These are phyloP conservation scores for Heliamphora pulchella DNA, from an alignment of 179 eudicot genomes.

Conservation along the genomic window DNA sequence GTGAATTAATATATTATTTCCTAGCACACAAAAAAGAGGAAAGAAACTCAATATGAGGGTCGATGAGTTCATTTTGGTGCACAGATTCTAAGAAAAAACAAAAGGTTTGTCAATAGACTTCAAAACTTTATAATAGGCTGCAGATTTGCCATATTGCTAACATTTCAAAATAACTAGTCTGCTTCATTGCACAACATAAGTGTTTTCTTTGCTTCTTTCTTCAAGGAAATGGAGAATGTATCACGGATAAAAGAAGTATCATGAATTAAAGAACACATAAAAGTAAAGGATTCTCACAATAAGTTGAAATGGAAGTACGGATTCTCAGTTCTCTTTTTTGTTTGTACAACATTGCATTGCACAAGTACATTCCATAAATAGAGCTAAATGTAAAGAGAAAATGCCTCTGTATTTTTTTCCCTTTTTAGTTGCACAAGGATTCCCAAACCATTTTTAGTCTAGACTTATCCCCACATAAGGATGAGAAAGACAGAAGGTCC, in stretches of 20 bases:
- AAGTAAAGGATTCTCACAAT: neutral
- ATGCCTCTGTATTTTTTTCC: neutral
- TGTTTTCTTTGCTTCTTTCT: neutral
- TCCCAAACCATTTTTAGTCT: neutral
- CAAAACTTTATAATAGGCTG: neutral
- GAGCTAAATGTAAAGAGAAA: neutral
- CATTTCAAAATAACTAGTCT: no score
- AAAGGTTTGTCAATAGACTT: neutral
- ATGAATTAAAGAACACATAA: neutral
- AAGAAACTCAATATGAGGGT: slow-evolving; percentile 6
- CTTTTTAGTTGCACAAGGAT: neutral
- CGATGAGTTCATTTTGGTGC: neutral
- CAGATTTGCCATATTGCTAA: neutral
- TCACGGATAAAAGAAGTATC: neutral
- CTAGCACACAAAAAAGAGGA: neutral
- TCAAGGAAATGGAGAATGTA: no score
- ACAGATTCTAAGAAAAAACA: neutral
- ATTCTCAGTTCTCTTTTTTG: neutral
- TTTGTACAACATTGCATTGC: neutral
- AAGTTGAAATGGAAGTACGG: neutral
- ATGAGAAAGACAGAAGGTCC: neutral
- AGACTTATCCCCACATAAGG: neutral
- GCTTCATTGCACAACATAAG: no score
- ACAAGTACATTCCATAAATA: neutral
- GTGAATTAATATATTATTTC: neutral